Percentiles rank a stretch among this genome's conserved stretches.
These are phyloP conservation scores for Alternaria alternata DNA, from an alignment of 2,329 filamentous ascomycete genomes.

Conservation along the genomic window DNA sequence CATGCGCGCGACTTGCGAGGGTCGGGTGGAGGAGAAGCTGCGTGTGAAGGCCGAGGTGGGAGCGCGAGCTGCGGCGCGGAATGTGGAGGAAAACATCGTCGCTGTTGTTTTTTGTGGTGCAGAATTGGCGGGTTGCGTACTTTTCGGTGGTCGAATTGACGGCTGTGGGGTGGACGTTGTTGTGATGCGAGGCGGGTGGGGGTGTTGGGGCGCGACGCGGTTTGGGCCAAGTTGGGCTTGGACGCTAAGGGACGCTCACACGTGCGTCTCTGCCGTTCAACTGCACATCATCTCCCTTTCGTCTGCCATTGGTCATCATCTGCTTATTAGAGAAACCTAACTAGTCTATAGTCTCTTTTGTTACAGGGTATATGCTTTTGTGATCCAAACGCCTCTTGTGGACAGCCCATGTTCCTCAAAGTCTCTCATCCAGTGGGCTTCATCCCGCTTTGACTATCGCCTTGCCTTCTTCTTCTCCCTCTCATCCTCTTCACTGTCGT, in stretches of 20 bases:
- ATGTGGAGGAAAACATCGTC: slow-evolving; percentile 43
- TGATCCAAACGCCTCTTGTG: slow-evolving; percentile 13
- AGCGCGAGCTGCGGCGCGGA: slow-evolving; percentile 62
- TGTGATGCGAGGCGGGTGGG: slow-evolving; percentile 15
- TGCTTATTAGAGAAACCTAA: background rate
- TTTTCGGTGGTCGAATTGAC: slow-evolving; percentile 6
- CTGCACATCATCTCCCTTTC: background rate
- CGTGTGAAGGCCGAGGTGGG: slow-evolving; percentile 62
- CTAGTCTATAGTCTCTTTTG: background rate
- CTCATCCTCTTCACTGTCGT: slow-evolving; percentile 83
- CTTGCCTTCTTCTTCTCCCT: slow-evolving; percentile 68
- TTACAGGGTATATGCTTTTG: slow-evolving; percentile 18
- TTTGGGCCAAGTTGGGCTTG: slow-evolving; percentile 13
- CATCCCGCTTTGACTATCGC: slow-evolving; percentile 19
- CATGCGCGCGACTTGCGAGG: slow-evolving; percentile 76
- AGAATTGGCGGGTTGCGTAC: background rate
- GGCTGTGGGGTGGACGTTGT: slow-evolving; percentile 12
- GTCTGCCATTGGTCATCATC: background rate
- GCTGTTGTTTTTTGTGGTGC: slow-evolving; percentile 1
- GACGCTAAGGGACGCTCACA: slow-evolving; percentile 8
- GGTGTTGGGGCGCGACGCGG: slow-evolving; percentile 28
- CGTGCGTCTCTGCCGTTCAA: slow-evolving; percentile 8
- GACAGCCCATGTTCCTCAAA: slow-evolving; percentile 2
- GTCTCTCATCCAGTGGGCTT: background rate
- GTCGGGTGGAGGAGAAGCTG: slow-evolving; percentile 76